Conservation (phyloP, 768 basidiomycete genomes). For the Stropharia rugosoannulata region DNA sequence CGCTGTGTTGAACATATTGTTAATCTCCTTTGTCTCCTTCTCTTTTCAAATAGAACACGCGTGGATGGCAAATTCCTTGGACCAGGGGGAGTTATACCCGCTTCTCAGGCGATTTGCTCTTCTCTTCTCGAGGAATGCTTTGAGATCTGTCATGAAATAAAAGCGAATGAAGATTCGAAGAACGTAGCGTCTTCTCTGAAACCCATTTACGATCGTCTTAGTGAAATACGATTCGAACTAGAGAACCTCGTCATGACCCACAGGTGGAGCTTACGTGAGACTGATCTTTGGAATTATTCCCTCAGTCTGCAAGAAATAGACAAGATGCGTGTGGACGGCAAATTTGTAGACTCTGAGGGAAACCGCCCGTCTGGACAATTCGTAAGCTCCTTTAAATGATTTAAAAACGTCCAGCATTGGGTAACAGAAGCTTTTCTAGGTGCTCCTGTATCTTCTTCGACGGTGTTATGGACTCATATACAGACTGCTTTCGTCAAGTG, state of each 20-base stretch:
- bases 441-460: constrained; percentile 87
- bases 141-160: constrained; percentile 93
- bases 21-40: constrained; percentile 10
- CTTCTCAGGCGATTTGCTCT: constrained; percentile 88
- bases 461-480: constrained; percentile 98
- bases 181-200: constrained; percentile 84
- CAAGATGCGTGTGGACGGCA: constrained; percentile 94
- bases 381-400: constrained; percentile 43
- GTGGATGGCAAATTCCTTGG: constrained; percentile 96
- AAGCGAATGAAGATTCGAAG: constrained; percentile 87
- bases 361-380: constrained; percentile 93
- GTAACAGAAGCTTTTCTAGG: constrained; percentile 42
- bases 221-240: constrained; percentile 81
- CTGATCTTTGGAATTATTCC: constrained; percentile 92
- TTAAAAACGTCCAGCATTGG: neutral
- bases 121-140: constrained; percentile 96
- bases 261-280: constrained; percentile 95
- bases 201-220: constrained; percentile 91
- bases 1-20: constrained; percentile 14
- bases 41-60: constrained; percentile 59
- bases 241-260: constrained; percentile 93
- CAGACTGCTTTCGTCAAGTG: constrained; percentile 87
- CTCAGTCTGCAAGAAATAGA: constrained; percentile 94
- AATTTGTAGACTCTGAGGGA: constrained; percentile 94
- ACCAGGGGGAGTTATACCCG: constrained; percentile 85